A percentile compares a stretch with the other conserved stretches of the same genome.
phyloP scores from a whole-genome alignment of 495 filamentous ascomycete species.

The Glonium stellatum region DNA sequence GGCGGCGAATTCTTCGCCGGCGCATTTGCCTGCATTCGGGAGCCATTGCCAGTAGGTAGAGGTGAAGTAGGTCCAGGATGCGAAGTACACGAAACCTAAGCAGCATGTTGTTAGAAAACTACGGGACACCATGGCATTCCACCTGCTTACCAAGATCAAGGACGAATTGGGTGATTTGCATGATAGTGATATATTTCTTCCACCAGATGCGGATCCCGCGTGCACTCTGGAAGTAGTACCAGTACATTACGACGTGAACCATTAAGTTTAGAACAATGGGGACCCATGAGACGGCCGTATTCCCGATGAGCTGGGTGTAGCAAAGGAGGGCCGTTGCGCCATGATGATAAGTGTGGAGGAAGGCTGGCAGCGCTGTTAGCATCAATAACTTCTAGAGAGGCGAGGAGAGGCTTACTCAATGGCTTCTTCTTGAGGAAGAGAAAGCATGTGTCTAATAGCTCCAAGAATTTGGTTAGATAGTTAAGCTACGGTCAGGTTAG shows the following conservation, averaged over 20 bases:
- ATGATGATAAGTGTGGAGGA: conserved; percentile 83
- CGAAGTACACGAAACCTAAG: conserved; percentile 47
- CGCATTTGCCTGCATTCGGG: conserved; percentile 76
- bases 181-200: conserved; percentile 85
- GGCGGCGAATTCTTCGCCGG: conserved; percentile 95
- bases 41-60: conserved; percentile 83
- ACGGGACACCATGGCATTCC: background rate
- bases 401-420: conserved; percentile 49
- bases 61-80: conserved; percentile 49
- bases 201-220: conserved; percentile 79
- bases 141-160: conserved; percentile 63
- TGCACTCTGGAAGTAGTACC: conserved; percentile 77
- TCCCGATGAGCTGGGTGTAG: conserved; percentile 75
- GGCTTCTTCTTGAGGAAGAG: conserved; percentile 85
- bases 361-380: conserved; percentile 47
- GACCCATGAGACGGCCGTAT: conserved; percentile 74
- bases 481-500: conserved; percentile 55
- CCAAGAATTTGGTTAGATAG: conserved; percentile 78
- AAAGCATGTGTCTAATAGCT: conserved; percentile 75
- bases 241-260: conserved; percentile 69
- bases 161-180: conserved; percentile 78
- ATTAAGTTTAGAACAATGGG: conserved; percentile 69
- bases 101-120: conserved; percentile 3
- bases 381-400: background rate
- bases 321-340: conserved; percentile 77